Percentiles rank a stretch among this genome's conserved stretches.
Conservation (phyloP, 1,284 basidiomycete genomes). For the Entoloma clypeatum region DNA sequence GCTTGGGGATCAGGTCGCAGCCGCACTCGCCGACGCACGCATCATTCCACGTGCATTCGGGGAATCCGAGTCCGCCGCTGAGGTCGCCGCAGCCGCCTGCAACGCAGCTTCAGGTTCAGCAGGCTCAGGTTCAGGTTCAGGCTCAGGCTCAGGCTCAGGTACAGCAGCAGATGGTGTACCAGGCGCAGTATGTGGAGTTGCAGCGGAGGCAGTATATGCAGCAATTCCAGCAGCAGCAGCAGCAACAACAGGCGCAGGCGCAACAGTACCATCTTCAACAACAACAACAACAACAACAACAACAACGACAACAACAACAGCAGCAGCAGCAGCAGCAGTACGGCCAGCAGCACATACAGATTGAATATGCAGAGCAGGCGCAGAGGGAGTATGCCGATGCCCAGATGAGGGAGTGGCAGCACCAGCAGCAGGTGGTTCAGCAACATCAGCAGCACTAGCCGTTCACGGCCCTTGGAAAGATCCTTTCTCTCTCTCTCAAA, state of each 20-base stretch:
- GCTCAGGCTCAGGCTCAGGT: slow-evolving; percentile 23
- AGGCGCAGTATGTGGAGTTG: slow-evolving; percentile 24
- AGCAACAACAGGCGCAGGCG: slow-evolving; percentile 26
- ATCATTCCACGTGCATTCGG: slow-evolving; percentile 5
- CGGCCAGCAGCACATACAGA: slow-evolving; percentile 7
- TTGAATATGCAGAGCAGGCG: slow-evolving; percentile 11
- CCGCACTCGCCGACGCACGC: slow-evolving; percentile 15
- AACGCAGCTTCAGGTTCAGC: slow-evolving; percentile 11
- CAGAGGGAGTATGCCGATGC: slow-evolving; percentile 19
- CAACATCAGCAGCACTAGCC: slow-evolving; percentile 6
- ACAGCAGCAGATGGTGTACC: slow-evolving; percentile 20
- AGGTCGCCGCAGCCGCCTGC: slow-evolving; percentile 1
- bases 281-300: slow-evolving; percentile 28
- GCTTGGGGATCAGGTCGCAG: slow-evolving; percentile 16
- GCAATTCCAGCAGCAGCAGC: slow-evolving; percentile 32
- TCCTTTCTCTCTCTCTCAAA: no score
- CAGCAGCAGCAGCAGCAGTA: slow-evolving; percentile 13
- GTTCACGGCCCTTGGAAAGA: no score
- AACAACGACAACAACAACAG: slow-evolving; percentile 33
- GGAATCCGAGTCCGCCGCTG: slow-evolving; percentile 2
- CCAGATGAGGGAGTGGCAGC: slow-evolving; percentile 16
- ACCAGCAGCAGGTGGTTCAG: slow-evolving; percentile 12
- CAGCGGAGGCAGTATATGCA: slow-evolving; percentile 26
- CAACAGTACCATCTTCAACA: no score
- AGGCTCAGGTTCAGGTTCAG: slow-evolving; percentile 18